Base-by-base conservation (phyloP, 169 alveolate species). In the Cryptosporidium ubiquitum region DNA sequence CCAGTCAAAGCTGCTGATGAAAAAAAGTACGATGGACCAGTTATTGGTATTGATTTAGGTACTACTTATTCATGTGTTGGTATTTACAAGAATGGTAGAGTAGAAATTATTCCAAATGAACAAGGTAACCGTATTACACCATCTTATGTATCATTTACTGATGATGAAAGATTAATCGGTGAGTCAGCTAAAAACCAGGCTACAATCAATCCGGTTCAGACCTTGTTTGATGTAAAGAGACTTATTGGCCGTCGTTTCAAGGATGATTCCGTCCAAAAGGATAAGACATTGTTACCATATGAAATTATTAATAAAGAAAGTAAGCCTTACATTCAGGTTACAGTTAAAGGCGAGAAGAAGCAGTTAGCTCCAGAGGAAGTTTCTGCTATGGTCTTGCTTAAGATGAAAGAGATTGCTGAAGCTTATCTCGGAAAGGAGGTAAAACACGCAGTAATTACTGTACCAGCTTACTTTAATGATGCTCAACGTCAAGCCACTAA, bases 381-480 rank as follows among this genome's bases (percentile, higher is more conserved):
- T 79, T 96, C 99, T 20, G 99, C 99, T 68, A 96, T 98, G 98
- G 99, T 98, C 1, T 95, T 98, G 70, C 94, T 93, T 85, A 97
- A 97, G 93, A 97, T 98, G 99, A 97, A 97, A 93, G 98, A 97
- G 92, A 96, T 96, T 52, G 99, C 99, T 31, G 99, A 98, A 91
- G 95, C 97, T 69, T 98, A 96, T 92, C 94, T 98, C 74, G 99
- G 99, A 51, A 96, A 95, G 93, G 97, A 95, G 49, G 99, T 98
- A 33, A 96, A 96, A 79, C 95, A 96, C 92, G 99, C 99, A 42
- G 98, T 97, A 37, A 94, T 97, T 84, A 97, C 99, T 20, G 99
- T 98, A 37, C 99, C 99, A 29, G 99, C 99, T 29, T 98, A 99
- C 93, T 99, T 99, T 97, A 97, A 98, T 93, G 99, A 99, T 93